Percentiles rank a stretch among this genome's conserved stretches.
Evolutionary conservation across 768 basidiomycete species (phyloP).

Genomic region (Flagelloscypha sp.): DNA sequence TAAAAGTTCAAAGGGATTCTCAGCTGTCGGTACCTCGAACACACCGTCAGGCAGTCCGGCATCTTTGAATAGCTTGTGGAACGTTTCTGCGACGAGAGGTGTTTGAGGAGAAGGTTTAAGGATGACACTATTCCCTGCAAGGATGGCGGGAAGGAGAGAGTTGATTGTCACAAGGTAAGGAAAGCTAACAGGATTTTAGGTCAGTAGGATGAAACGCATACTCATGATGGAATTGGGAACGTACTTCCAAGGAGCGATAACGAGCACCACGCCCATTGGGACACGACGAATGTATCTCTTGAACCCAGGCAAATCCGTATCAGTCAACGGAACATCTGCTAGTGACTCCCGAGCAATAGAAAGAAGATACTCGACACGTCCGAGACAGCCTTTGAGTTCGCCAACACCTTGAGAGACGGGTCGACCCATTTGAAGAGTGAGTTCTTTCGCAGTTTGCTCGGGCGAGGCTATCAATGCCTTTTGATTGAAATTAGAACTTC

Average conservation of each 20-base stretch:
- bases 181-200: conserved; percentile 39
- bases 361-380: conserved; percentile 78
- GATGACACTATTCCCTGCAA: conserved; percentile 85
- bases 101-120: conserved; percentile 98
- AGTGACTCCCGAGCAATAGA: conserved; percentile 72
- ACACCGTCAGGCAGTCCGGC: conserved; percentile 76
- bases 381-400: conserved; percentile 75
- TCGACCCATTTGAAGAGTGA: conserved; percentile 87
- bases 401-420: conserved; percentile 73
- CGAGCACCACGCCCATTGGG: conserved; percentile 80
- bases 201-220: background rate
- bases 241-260: conserved; percentile 91
- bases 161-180: conserved; percentile 90
- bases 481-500: conserved; percentile 15
- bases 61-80: conserved; percentile 54
- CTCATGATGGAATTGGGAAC: conserved; percentile 18
- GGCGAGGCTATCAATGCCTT: conserved; percentile 40
- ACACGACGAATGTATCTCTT: conserved; percentile 74
- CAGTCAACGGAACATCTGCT: conserved; percentile 62
- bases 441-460: conserved; percentile 63
- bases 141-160: conserved; percentile 82
- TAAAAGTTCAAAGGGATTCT: too few species aligned
- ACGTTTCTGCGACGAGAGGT: conserved; percentile 77
- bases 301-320: conserved; percentile 79
- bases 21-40: too few species aligned